A percentile compares a stretch with the other conserved stretches of the same genome.
These are phyloP conservation scores for Yamadazyma akitaensis DNA, from an alignment of 805 yeast genomes.

Conservation along the genomic window DNA sequence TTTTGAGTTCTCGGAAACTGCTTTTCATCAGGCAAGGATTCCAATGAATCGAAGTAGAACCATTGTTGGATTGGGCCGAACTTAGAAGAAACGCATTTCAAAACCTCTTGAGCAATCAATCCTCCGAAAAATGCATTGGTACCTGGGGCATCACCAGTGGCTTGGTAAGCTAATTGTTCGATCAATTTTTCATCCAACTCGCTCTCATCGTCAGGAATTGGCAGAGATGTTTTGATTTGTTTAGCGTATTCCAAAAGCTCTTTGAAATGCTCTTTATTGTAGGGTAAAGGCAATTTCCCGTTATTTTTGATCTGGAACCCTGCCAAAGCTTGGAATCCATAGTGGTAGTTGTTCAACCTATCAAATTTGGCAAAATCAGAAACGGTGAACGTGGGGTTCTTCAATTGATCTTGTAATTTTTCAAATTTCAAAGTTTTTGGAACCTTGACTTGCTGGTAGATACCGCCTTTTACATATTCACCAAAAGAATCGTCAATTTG, in stretches of 20 bases:
- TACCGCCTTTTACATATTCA: conserved; percentile 75
- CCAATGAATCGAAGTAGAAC: conserved; percentile 91
- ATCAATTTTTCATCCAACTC: conserved; percentile 62
- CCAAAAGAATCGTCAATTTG: conserved; percentile 53
- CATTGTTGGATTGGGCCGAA: conserved; percentile 91
- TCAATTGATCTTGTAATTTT: conserved; percentile 60
- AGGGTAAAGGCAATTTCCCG: conserved; percentile 72
- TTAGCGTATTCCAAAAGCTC: conserved; percentile 60
- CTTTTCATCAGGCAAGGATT: conserved; percentile 69
- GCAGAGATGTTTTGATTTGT: conserved; percentile 54
- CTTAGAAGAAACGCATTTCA: conserved; percentile 93
- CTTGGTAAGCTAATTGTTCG: conserved; percentile 73
- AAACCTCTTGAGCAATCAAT: conserved; percentile 90
- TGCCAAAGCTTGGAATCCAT: conserved; percentile 88
- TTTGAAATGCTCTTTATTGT: conserved; percentile 68
- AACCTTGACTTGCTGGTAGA: conserved; percentile 87
- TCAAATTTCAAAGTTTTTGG: conserved; percentile 66
- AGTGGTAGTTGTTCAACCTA: conserved; percentile 84
- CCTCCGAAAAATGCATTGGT: conserved; percentile 91
- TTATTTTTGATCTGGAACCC: conserved; percentile 62
- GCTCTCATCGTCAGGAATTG: conserved; percentile 52
- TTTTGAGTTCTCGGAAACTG: conserved; percentile 62
- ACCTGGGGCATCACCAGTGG: conserved; percentile 90
- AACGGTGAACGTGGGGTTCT: conserved; percentile 71
- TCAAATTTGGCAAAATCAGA: conserved; percentile 95